Conservation (phyloP, 345 rosid species). For the Citrus inodora region DNA sequence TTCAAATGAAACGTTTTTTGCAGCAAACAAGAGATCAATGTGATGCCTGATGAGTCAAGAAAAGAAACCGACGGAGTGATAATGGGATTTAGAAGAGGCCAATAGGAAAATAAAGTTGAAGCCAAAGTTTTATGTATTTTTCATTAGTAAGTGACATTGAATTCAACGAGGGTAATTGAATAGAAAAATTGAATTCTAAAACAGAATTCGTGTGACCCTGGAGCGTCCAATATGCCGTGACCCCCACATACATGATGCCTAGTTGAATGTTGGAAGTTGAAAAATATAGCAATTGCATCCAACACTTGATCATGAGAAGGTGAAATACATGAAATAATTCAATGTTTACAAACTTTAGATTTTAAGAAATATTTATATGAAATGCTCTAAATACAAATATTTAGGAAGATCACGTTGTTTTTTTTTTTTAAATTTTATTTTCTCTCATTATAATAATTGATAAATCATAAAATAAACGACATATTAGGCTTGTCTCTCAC, state of each 20-base stretch:
- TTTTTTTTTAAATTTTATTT: too few relatives aligned
- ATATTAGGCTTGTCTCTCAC: too few relatives aligned
- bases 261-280: background rate
- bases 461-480: too few relatives aligned
- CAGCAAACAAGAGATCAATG: background rate
- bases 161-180: background rate
- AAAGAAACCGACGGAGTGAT: background rate
- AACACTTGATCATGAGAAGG: background rate
- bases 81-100: background rate
- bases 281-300: background rate
- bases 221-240: conserved; percentile 6
- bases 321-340: background rate
- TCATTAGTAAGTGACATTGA: background rate
- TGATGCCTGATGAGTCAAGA: background rate
- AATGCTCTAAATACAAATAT: too few relatives aligned
- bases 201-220: background rate
- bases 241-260: conserved; percentile 16
- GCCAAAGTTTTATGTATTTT: background rate
- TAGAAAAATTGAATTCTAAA: background rate
- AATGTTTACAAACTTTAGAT: too few relatives aligned
- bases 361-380: too few relatives aligned
- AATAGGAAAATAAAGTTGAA: background rate
- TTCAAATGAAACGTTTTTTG: background rate
- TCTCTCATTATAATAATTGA: too few relatives aligned
- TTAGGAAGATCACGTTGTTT: too few relatives aligned